Percentiles rank a stretch among this genome's conserved stretches.
Evolutionary conservation across 257 asterid species (phyloP).

Genomic region (Misopates orontium): DNA sequence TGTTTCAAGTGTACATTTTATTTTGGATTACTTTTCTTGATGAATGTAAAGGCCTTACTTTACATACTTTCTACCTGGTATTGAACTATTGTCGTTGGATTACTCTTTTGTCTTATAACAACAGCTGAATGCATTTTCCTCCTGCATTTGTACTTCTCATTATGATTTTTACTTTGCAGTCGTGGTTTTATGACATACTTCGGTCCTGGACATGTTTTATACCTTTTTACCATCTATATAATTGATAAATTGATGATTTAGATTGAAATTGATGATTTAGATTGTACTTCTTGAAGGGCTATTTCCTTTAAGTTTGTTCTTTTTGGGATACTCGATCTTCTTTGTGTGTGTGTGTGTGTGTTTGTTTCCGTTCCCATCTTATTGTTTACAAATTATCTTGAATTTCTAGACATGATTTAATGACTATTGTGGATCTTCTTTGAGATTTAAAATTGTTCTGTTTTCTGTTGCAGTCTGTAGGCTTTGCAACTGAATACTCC

Average conservation of each 20-base stretch:
- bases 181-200: background rate
- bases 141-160: background rate
- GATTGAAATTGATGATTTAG: slow-evolving; percentile 9
- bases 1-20: background rate
- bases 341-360: no score
- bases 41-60: background rate
- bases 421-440: no score
- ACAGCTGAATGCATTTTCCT: slow-evolving; percentile 6
- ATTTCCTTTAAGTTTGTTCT: background rate
- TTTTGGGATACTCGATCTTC: no score
- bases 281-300: background rate
- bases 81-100: no score
- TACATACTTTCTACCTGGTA: no score
- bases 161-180: background rate
- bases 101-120: background rate
- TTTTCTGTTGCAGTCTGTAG: no score
- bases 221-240: background rate
- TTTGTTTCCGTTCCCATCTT: no score
- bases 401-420: no score
- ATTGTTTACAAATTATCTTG: no score
- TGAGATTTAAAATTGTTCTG: no score
- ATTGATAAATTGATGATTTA: no score
- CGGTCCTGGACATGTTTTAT: background rate
- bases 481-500: no score
- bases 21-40: background rate